phyloP scores from a whole-genome alignment of 2,329 filamentous ascomycete species.

The Aspergillus tanneri region DNA sequence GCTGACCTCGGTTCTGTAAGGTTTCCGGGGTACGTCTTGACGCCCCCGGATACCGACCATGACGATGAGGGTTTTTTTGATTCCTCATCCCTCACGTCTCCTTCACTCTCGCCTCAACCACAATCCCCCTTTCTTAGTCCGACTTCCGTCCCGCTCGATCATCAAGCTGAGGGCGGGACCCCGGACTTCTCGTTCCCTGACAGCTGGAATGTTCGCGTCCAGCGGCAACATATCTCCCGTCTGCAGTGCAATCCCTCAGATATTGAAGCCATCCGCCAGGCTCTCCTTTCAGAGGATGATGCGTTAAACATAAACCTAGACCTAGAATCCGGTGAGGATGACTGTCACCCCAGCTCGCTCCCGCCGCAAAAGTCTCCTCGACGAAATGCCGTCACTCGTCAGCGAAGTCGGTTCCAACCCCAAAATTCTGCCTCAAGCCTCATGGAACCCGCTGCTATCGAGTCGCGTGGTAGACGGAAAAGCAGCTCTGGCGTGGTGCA shows the following conservation, averaged over 20 bases:
- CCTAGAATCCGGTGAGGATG: constrained; percentile 25
- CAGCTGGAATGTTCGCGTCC: constrained; percentile 31
- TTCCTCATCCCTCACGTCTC: constrained; percentile 60
- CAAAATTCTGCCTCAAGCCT: constrained; percentile 8
- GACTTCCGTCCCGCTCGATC: constrained; percentile 30
- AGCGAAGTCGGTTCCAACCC: constrained; percentile 32
- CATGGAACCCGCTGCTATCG: background rate
- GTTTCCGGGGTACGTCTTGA: constrained; percentile 33
- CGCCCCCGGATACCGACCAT: constrained; percentile 40
- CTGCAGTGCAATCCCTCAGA: constrained; percentile 40
- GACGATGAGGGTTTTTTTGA: constrained; percentile 41
- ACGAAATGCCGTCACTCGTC: constrained; percentile 28
- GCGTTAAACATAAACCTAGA: constrained; percentile 6
- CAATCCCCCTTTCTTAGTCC: constrained; percentile 31
- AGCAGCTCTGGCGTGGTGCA: constrained; percentile 28
- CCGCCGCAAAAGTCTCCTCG: constrained; percentile 36
- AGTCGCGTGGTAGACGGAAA: constrained; percentile 25
- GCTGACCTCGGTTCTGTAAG: constrained; percentile 9
- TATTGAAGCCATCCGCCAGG: constrained; percentile 39
- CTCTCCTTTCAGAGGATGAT: constrained; percentile 32
- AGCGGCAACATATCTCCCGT: constrained; percentile 42
- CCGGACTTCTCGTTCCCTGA: constrained; percentile 11
- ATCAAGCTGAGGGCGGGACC: constrained; percentile 11
- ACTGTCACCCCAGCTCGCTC: constrained; percentile 41
- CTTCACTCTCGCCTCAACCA: constrained; percentile 38